These are phyloP conservation scores for Escovopsis weberi DNA, from an alignment of 2,329 filamentous ascomycete genomes.

Conservation along the genomic window DNA sequence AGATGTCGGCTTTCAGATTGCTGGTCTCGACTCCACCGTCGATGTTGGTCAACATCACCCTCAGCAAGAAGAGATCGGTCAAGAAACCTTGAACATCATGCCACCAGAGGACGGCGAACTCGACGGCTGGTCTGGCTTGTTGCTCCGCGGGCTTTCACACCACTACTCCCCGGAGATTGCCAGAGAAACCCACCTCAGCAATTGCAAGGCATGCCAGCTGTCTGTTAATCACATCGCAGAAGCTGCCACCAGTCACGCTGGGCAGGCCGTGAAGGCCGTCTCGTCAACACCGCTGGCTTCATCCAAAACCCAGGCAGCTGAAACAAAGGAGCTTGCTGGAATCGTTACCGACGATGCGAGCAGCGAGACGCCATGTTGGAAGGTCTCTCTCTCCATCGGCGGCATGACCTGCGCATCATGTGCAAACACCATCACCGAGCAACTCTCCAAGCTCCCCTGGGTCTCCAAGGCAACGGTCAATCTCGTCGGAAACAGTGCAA, in stretches of 20 bases:
- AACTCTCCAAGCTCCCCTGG: constrained; percentile 41
- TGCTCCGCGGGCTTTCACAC: constrained; percentile 12
- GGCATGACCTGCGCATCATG: constrained; percentile 66
- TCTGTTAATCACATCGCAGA: constrained; percentile 5
- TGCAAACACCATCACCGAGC: constrained; percentile 45
- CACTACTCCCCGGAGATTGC: constrained; percentile 11
- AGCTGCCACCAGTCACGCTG: constrained; percentile 1
- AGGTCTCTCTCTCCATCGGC: constrained; percentile 43
- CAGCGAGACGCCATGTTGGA: constrained; percentile 20
- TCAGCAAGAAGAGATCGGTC: constrained; percentile 10
- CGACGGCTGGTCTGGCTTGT: constrained; percentile 19
- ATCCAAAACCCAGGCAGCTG: background rate
- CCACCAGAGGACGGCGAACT: constrained; percentile 10
- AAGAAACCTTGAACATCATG: constrained; percentile 10
- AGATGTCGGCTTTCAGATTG: constrained; percentile 44
- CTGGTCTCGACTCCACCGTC: constrained; percentile 28
- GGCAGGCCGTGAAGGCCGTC: constrained; percentile 1
- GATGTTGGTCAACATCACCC: constrained; percentile 15
- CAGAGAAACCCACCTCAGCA: constrained; percentile 21
- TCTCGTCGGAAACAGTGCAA: constrained; percentile 52
- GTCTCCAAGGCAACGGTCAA: constrained; percentile 46
- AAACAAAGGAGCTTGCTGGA: constrained; percentile 1
- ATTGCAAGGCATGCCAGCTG: constrained; percentile 22
- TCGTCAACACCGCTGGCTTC: constrained; percentile 1
- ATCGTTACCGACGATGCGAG: constrained; percentile 7